phyloP scores from a whole-genome alignment of 805 yeast genomes.

The Metschnikowia gelsemii region DNA sequence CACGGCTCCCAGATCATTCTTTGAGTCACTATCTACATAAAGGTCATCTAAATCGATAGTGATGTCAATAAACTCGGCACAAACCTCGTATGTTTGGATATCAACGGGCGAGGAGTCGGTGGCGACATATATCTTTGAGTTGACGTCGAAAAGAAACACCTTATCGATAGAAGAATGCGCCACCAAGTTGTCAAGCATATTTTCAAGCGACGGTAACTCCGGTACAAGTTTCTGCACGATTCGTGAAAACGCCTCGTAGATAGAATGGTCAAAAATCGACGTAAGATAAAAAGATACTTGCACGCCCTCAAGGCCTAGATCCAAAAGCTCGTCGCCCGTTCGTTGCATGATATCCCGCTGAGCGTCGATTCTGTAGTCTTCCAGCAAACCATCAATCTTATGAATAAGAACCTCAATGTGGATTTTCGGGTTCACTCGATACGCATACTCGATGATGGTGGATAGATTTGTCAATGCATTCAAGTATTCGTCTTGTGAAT shows the following conservation, averaged over 20 bases:
- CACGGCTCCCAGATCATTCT: conserved; percentile 9
- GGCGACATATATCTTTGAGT: conserved; percentile 91
- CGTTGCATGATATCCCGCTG: conserved; percentile 96
- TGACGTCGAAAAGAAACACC: conserved; percentile 87
- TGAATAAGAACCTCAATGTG: conserved; percentile 93
- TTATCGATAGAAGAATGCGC: conserved; percentile 90
- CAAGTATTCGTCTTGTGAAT: conserved; percentile 91
- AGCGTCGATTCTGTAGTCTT: conserved; percentile 90
- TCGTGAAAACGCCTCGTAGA: conserved; percentile 91
- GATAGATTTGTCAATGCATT: conserved; percentile 88
- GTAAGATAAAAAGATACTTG: conserved; percentile 90
- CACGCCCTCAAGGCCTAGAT: conserved; percentile 86
- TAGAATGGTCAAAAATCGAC: conserved; percentile 91
- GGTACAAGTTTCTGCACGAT: conserved; percentile 89
- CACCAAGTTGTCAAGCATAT: conserved; percentile 81
- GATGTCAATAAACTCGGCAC: conserved; percentile 95
- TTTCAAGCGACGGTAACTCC: conserved; percentile 84
- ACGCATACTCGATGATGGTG: conserved; percentile 83
- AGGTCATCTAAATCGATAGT: conserved; percentile 82
- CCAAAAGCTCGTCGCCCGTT: conserved; percentile 88
- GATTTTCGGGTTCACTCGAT: conserved; percentile 76
- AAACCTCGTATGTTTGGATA: conserved; percentile 91
- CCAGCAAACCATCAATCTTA: conserved; percentile 92
- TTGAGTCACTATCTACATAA: conserved; percentile 37
- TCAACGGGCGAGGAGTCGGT: conserved; percentile 96